These are phyloP conservation scores for Boletus smithii DNA, from an alignment of 1,284 basidiomycete genomes.

Conservation along the genomic window DNA sequence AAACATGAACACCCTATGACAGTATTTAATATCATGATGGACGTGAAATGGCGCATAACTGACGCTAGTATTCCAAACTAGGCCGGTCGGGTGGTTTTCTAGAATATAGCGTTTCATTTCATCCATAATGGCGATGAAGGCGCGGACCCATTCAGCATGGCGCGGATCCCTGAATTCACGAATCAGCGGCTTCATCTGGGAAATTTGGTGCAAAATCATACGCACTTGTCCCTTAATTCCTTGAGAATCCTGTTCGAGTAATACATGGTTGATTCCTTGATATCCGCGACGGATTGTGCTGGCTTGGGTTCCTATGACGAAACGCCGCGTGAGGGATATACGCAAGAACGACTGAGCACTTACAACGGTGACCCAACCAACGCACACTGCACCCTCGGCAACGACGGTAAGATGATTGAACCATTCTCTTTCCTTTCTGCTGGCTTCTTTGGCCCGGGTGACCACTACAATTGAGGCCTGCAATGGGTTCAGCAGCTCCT, in stretches of 20 bases:
- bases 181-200: slow-evolving; percentile 1
- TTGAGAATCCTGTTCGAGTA: slow-evolving; percentile 92
- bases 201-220: neutral
- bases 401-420: slow-evolving; percentile 79
- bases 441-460: slow-evolving; percentile 78
- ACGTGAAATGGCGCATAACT: slow-evolving; percentile 13
- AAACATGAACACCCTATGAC: slow-evolving; percentile 58
- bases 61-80: slow-evolving; percentile 88
- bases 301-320: slow-evolving; percentile 72
- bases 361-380: slow-evolving; percentile 91
- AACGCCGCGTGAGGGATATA: slow-evolving; percentile 6
- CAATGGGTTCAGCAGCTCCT: slow-evolving; percentile 67
- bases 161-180: slow-evolving; percentile 68
- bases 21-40: slow-evolving; percentile 3
- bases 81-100: slow-evolving; percentile 85
- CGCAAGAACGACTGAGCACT: slow-evolving; percentile 28
- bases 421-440: slow-evolving; percentile 80
- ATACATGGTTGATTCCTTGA: slow-evolving; percentile 87
- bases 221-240: slow-evolving; percentile 89
- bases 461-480: slow-evolving; percentile 75
- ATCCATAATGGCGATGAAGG: slow-evolving; percentile 72
- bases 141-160: slow-evolving; percentile 86
- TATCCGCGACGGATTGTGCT: slow-evolving; percentile 76
- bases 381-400: slow-evolving; percentile 79
- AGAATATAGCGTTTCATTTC: slow-evolving; percentile 81